A percentile compares a stretch with the other conserved stretches of the same genome.
Evolutionary conservation across 2,329 filamentous ascomycete genomes (phyloP).

Genomic region (Aspergillus sojae): DNA sequence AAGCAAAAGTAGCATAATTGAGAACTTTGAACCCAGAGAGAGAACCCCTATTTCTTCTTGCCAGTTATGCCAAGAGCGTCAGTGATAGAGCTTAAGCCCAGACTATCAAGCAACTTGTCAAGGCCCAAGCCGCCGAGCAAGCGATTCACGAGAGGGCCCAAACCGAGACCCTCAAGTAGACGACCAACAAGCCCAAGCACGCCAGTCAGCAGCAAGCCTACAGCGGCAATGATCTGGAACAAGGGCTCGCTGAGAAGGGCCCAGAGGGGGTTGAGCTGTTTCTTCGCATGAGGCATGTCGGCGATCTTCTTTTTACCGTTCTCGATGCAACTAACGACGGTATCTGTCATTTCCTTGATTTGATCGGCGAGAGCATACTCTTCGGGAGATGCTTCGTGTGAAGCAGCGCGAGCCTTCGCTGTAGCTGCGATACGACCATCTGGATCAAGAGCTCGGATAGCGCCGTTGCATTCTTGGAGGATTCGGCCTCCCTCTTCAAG

Average conservation of each 20-base stretch:
- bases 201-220: conserved; percentile 78
- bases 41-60: conserved; percentile 40
- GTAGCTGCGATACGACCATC: conserved; percentile 83
- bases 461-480: conserved; percentile 81
- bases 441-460: conserved; percentile 84
- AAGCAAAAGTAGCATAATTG: not conserved
- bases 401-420: conserved; percentile 77
- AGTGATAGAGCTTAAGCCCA: conserved; percentile 55
- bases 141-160: conserved; percentile 78
- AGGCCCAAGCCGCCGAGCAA: conserved; percentile 74
- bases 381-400: conserved; percentile 76
- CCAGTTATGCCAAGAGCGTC: conserved; percentile 46
- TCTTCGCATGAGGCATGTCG: conserved; percentile 92
- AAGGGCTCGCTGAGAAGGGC: conserved; percentile 72
- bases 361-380: conserved; percentile 82
- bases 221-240: conserved; percentile 89
- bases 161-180: conserved; percentile 76
- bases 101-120: conserved; percentile 51
- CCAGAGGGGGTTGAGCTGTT: conserved; percentile 91
- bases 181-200: conserved; percentile 83
- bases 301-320: conserved; percentile 84
- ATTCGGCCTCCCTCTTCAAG: conserved; percentile 85
- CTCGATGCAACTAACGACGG: conserved; percentile 81
- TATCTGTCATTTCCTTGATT: conserved; percentile 81
- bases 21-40: not conserved